phyloP scores from a whole-genome alignment of 257 asterid species.

The Misopates orontium region DNA sequence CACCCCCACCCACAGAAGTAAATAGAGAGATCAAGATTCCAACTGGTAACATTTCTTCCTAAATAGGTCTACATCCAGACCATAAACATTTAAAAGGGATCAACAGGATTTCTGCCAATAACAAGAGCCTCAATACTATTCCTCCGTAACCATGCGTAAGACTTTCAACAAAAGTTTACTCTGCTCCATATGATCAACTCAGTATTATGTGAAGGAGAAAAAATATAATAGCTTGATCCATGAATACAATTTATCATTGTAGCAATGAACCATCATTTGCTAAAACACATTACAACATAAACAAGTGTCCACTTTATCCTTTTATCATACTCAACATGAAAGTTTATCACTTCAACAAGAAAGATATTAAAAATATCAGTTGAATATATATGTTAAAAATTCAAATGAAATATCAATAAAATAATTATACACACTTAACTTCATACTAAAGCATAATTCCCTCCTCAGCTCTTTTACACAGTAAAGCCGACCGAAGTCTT shows the following conservation, averaged over 20 bases:
- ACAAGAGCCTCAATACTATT: slow-evolving; percentile 6
- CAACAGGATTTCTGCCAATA: neutral
- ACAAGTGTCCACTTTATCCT: slow-evolving; percentile 21
- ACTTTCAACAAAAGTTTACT: slow-evolving; percentile 4
- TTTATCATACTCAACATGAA: slow-evolving; percentile 6
- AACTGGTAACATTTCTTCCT: slow-evolving; percentile 20
- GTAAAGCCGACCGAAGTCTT: slow-evolving; percentile 13
- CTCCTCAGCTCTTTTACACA: slow-evolving; percentile 20
- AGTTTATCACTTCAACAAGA: slow-evolving; percentile 14
- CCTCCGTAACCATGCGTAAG: slow-evolving; percentile 3
- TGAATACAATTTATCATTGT: neutral
- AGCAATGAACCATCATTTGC: neutral
- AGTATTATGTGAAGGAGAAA: slow-evolving; percentile 15
- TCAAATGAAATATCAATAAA: slow-evolving; percentile 1
- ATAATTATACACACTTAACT: neutral
- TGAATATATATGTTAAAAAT: neutral
- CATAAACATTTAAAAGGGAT: slow-evolving; percentile 8
- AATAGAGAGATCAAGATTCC: slow-evolving; percentile 23
- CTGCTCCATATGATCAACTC: slow-evolving; percentile 4
- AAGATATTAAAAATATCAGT: neutral
- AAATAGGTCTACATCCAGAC: slow-evolving; percentile 15
- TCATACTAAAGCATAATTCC: slow-evolving; percentile 1
- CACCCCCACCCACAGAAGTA: slow-evolving; percentile 31
- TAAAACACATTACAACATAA: slow-evolving; percentile 6
- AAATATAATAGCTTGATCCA: slow-evolving; percentile 13